Evolutionary conservation across 768 basidiomycete genomes (phyloP).

Genomic region (Leccinum obscurum): DNA sequence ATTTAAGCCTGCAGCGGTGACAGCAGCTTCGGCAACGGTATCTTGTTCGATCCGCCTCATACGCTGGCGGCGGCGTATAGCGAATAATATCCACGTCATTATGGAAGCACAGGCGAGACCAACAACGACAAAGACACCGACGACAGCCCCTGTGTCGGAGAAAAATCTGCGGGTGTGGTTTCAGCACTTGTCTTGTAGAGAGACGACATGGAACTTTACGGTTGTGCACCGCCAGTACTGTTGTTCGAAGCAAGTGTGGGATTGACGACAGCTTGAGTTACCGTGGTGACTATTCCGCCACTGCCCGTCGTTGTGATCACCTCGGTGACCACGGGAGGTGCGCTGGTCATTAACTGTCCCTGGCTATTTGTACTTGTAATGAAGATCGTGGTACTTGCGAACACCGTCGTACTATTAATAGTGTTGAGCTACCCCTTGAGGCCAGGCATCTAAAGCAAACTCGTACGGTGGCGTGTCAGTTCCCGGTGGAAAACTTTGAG

Average conservation of each 20-base stretch:
- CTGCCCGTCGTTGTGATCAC: slow-evolving; percentile 53
- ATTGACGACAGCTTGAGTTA: slow-evolving; percentile 67
- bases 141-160: slow-evolving; percentile 84
- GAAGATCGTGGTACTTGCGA: slow-evolving; percentile 50
- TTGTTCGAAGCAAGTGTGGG: slow-evolving; percentile 64
- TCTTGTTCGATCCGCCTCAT: slow-evolving; percentile 66
- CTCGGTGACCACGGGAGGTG: slow-evolving; percentile 60
- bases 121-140: slow-evolving; percentile 87
- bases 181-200: slow-evolving; percentile 5
- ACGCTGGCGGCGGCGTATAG: slow-evolving; percentile 63
- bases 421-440: slow-evolving; percentile 13
- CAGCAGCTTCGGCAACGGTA: slow-evolving; percentile 65
- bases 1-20: slow-evolving; percentile 70
- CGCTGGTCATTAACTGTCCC: slow-evolving; percentile 48
- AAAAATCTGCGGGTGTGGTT: slow-evolving; percentile 65
- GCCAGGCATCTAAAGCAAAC: slow-evolving; percentile 15
- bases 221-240: slow-evolving; percentile 38
- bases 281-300: slow-evolving; percentile 53
- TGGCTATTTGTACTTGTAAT: slow-evolving; percentile 59
- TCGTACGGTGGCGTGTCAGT: slow-evolving; percentile 25
- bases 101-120: slow-evolving; percentile 76
- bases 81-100: slow-evolving; percentile 69
- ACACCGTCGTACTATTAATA: slow-evolving; percentile 47
- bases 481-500: slow-evolving; percentile 7
- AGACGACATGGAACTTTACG: slow-evolving; percentile 41